These are phyloP conservation scores for Aspergillus ostianus DNA, from an alignment of 495 filamentous ascomycete genomes.

Conservation along the genomic window DNA sequence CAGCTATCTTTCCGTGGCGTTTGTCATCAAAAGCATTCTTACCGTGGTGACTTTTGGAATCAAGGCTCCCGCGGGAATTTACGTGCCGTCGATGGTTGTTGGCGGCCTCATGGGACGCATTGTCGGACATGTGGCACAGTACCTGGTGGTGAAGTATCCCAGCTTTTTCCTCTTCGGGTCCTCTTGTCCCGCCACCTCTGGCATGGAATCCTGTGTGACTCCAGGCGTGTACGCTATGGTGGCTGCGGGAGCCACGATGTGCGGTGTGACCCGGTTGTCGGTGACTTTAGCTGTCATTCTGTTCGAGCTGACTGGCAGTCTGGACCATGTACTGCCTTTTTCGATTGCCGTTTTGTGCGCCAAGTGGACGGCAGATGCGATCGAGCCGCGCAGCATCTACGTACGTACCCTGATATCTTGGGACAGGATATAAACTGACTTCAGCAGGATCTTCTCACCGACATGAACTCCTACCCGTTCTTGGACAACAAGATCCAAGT, in stretches of 20 bases:
- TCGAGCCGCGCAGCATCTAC: slow-evolving; percentile 94
- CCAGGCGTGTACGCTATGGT: slow-evolving; percentile 95
- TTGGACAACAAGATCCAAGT: slow-evolving; percentile 92
- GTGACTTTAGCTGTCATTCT: slow-evolving; percentile 94
- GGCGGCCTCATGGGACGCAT: slow-evolving; percentile 89
- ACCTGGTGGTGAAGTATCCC: slow-evolving; percentile 71
- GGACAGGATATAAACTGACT: slow-evolving; percentile 18
- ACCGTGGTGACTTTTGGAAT: slow-evolving; percentile 90
- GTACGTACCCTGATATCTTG: slow-evolving; percentile 40
- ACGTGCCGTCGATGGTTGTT: slow-evolving; percentile 97
- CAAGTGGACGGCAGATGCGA: slow-evolving; percentile 96
- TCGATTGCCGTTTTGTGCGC: slow-evolving; percentile 87
- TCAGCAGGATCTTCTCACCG: slow-evolving; percentile 77
- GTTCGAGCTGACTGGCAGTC: slow-evolving; percentile 90
- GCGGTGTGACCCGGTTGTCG: slow-evolving; percentile 89
- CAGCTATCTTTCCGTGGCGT: slow-evolving; percentile 66
- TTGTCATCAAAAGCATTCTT: slow-evolving; percentile 84
- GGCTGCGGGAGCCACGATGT: slow-evolving; percentile 96
- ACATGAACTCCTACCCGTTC: slow-evolving; percentile 96
- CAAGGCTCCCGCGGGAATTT: slow-evolving; percentile 95
- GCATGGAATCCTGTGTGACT: slow-evolving; percentile 83
- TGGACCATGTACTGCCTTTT: slow-evolving; percentile 94
- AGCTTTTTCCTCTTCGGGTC: slow-evolving; percentile 65
- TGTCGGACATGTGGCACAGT: slow-evolving; percentile 85
- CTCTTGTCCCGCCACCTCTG: slow-evolving; percentile 63